Conservation (phyloP, 305 asterid genomes). For the Fraxinus baroniana region DNA sequence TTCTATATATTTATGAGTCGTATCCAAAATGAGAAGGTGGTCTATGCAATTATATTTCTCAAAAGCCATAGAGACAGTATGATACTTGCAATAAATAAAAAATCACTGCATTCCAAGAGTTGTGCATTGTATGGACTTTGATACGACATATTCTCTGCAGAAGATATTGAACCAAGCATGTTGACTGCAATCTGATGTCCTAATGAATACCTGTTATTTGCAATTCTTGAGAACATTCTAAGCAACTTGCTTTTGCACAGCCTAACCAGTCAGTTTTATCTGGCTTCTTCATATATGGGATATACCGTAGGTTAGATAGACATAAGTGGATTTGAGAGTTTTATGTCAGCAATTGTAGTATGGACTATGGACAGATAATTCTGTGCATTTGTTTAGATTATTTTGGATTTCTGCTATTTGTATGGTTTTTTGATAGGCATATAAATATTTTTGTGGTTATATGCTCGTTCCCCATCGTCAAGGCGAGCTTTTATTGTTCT, state of each 20-base stretch:
- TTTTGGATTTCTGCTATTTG: background rate
- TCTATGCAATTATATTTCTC: background rate
- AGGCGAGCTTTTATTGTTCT: background rate
- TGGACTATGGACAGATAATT: background rate
- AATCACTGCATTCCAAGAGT: background rate
- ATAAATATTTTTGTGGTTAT: background rate
- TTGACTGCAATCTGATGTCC: background rate
- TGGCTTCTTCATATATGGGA: background rate
- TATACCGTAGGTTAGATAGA: background rate
- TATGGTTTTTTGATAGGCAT: background rate
- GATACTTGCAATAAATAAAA: background rate
- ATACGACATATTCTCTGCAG: background rate
- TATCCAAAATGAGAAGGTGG: conserved; percentile 3
- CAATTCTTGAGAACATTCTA: background rate
- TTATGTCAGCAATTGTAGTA: background rate
- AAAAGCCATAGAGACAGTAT: background rate
- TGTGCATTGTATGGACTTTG: background rate
- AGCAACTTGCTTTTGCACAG: background rate
- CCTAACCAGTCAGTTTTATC: background rate
- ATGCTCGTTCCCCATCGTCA: background rate
- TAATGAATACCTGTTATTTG: conserved; percentile 4
- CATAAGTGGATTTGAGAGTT: background rate
- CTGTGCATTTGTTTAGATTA: background rate
- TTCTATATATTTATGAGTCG: conserved; percentile 11
- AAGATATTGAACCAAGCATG: background rate